Base-by-base conservation (phyloP, 495 filamentous ascomycete genomes). In the Aspergillus bertholletiae region DNA sequence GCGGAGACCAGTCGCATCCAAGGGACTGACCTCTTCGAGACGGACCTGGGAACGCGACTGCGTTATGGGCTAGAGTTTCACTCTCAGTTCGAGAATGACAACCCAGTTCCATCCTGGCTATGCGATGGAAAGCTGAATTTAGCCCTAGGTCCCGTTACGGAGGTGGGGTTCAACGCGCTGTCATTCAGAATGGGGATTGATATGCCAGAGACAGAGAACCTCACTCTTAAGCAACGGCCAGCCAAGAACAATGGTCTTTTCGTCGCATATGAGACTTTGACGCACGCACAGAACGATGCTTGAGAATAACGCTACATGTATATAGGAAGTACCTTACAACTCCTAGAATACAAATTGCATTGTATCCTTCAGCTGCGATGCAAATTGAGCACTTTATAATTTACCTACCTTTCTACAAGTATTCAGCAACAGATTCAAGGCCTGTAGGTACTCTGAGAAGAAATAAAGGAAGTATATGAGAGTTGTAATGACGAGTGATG, bases 1-100 rank as follows among this genome's bases (percentile, higher is more conserved):
- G 55, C 60, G 1, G 62, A 67, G 55, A 67, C 56, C 0, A 53
- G 59, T 8, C 57, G 60, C 3, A 68, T 70, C 32, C 67, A 70
- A 45, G 64, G 62, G 2, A 49, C 28, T 2, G 62, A 70, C 54
- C 53, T 66, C 3, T 68, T 58, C 24, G 28, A 53, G 24, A 56
- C 52, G 11, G 54, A 61, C 28, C 18, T 60, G 13, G 62, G 65
- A 1, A 61, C 50, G 13, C 49, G 67, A 9, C 40, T 68, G 8
- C 55, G 44, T 22, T 51, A 56, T 32, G 62, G 47, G 4, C 49
- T 70, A 2, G 65, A 54, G 26, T 64, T 70, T 17, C 65, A 68
- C 37, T 44, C 62, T 1, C 20, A 54, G 15, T 61, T 53, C 45
- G 45, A 55, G 15, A 41, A 52, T 5, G 56, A 61, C 1, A 51